Evolutionary conservation across 2,329 filamentous ascomycete genomes (phyloP), one percentile per base, ranked within the genome.

Genomic region (Didymellaceae sp.): DNA sequence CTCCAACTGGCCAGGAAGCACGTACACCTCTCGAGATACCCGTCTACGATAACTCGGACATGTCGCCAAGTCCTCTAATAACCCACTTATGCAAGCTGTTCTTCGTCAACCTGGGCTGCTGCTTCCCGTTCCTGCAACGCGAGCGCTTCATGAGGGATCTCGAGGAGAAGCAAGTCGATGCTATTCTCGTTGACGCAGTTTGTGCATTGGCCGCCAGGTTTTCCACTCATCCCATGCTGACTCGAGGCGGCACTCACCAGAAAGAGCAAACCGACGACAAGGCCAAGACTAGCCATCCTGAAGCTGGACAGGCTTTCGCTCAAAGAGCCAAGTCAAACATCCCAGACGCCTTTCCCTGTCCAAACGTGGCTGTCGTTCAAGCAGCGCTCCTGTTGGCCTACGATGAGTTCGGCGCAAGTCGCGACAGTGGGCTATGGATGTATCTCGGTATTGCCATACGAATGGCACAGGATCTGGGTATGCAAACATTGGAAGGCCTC

Each of bases 371-470:
- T 18, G 90, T 90, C 8, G 89, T 94, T 0, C 91, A 96, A 63
- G 90, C 91, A 0, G 91, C 88, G 39, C 74, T 96, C 9, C 76
- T 96, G 21, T 83, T 96, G 74, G 91, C 90, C 0, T 96, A 96
- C 65, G 90, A 95, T 59, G 88, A 92, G 33, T 96, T 96, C 61
- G 91, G 91, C 1, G 89, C 89, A 9, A 90, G 90, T 58, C 89
- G 92, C 62, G 91, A 96, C 65, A 95, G 90, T 68, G 90, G 90
- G 0, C 74, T 96, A 6, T 96, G 91, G 91, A 95, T 96, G 90
- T 96, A 95, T 66, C 79, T 96, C 1, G 91, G 91, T 0, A 86
- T 93, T 42, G 87, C 91, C 0, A 96, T 96, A 53, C 86, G 91
- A 4, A 89, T 91, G 85, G 87, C 87, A 0, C 83, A 90, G 53